These are phyloP conservation scores for Kluyveromyces siamensis DNA, from an alignment of 805 yeast species.

Conservation along the genomic window DNA sequence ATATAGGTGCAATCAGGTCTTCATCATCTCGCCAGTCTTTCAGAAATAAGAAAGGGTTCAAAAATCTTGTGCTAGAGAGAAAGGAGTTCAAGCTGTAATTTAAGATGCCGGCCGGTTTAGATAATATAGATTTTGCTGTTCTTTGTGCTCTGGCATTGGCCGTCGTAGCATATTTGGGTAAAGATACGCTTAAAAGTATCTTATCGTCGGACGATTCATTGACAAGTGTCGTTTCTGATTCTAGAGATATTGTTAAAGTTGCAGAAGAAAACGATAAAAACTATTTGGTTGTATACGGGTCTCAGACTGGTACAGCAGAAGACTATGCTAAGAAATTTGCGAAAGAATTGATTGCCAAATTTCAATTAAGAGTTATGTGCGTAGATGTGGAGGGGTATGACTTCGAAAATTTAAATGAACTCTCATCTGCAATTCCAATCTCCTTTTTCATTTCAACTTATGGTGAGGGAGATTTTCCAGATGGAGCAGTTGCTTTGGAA, in stretches of 20 bases:
- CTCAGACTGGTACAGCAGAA: slow-evolving; percentile 98
- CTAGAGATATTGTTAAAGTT: slow-evolving; percentile 51
- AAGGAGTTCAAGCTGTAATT: slow-evolving; percentile 1
- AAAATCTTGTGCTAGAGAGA: not conserved
- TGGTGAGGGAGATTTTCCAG: slow-evolving; percentile 99
- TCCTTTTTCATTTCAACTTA: slow-evolving; percentile 85
- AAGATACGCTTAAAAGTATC: slow-evolving; percentile 39
- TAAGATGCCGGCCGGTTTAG: slow-evolving; percentile 45
- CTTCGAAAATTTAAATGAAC: slow-evolving; percentile 59
- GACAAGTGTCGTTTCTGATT: slow-evolving; percentile 30
- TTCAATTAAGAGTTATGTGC: slow-evolving; percentile 72
- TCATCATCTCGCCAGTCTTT: not conserved
- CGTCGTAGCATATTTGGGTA: slow-evolving; percentile 56
- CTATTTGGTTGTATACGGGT: slow-evolving; percentile 76
- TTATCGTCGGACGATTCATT: slow-evolving; percentile 29
- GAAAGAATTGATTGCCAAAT: slow-evolving; percentile 76
- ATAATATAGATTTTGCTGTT: slow-evolving; percentile 62
- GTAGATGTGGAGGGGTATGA: slow-evolving; percentile 88
- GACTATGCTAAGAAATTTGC: slow-evolving; percentile 88
- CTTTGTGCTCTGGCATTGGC: slow-evolving; percentile 59
- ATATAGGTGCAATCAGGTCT: not conserved
- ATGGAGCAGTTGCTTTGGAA: slow-evolving; percentile 76
- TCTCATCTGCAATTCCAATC: slow-evolving; percentile 50
- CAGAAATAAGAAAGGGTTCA: not conserved
- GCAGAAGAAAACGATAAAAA: slow-evolving; percentile 58